Base-by-base conservation (phyloP, 805 yeast genomes). In the Kregervanrija delftensis region DNA sequence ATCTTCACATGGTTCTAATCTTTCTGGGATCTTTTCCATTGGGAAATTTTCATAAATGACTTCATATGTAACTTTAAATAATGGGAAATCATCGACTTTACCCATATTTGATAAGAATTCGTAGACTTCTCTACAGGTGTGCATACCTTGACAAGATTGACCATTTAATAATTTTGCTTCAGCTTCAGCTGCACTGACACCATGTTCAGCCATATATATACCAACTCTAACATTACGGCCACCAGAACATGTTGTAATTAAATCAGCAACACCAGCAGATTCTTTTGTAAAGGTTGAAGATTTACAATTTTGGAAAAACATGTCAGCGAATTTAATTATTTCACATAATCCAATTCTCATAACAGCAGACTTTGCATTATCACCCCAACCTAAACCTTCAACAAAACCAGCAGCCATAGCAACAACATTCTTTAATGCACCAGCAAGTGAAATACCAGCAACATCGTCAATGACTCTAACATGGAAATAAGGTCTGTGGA, bases 301-400 rank as follows among this genome's bases (percentile, higher is more conserved):
- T 49, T 77, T 68, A 54, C 86, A 80, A 49, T 75, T 79, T 35
- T 83, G 90, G 81, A 79, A 93, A 69, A 86, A 90, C 56, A 73
- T 74, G 58, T 79, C 73, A 36, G 96, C 93, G 66, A 93, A 93
- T 62, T 77, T 77, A 64, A 90, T 85, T 60, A 86, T 87, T 71
- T 93, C 99, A 59, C 83, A 76, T 53, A 93, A 70, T 40, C 99
- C 99, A 54, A 91, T 84, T 71, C 99, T 79, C 90, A 91, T 95
- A 58, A 93, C 82, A 37, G 98, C 99, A 45, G 98, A 84, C 68
- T 91, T 89, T 52, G 99, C 98, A 65, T 93, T 93, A 68, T 89
- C 96, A 66, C 99, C 99, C 99, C 99, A 93, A 51, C 95, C 96
- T 51, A 86, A 76, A 57, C 99, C 99, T 67, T 88, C 96, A 50